Conservation (phyloP, 1,284 basidiomycete genomes). For the Irpex sp. region DNA sequence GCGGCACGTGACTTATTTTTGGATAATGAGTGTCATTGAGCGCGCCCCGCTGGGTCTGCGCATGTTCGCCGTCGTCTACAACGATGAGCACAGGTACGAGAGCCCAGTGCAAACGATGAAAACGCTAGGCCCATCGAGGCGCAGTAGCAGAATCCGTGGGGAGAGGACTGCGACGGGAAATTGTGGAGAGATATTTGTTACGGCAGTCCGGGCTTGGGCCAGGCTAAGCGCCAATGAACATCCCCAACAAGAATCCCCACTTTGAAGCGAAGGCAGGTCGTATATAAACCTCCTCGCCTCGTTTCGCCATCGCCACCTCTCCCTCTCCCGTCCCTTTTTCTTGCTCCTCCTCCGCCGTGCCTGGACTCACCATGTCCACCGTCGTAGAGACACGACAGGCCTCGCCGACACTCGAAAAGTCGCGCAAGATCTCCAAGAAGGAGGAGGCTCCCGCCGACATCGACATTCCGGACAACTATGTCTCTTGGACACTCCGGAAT, state of each 20-base stretch:
- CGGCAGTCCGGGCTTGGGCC: neutral
- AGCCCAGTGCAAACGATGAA: neutral
- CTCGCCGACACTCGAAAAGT: slow-evolving; percentile 19
- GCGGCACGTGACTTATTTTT: neutral
- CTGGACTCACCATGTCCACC: slow-evolving; percentile 20
- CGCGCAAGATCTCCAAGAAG: slow-evolving; percentile 23
- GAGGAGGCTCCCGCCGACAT: slow-evolving; percentile 53
- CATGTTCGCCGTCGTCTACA: neutral
- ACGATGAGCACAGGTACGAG: neutral
- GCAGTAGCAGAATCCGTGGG: neutral
- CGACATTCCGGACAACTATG: slow-evolving; percentile 87
- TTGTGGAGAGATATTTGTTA: neutral
- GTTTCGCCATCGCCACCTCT: neutral
- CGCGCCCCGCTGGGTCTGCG: neutral
- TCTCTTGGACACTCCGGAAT: slow-evolving; percentile 78
- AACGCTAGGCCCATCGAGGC: neutral
- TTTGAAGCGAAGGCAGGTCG: neutral
- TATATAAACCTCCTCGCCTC: slow-evolving; percentile 10
- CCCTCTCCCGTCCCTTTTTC: slow-evolving; percentile 12
- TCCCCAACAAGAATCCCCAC: slow-evolving; percentile 10
- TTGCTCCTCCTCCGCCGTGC: slow-evolving; percentile 3
- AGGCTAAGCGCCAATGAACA: neutral
- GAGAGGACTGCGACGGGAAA: neutral
- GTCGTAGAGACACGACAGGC: slow-evolving; percentile 25
- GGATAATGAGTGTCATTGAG: neutral